Conservation (phyloP, 805 yeast genomes). For the Candida silvicultrix region DNA sequence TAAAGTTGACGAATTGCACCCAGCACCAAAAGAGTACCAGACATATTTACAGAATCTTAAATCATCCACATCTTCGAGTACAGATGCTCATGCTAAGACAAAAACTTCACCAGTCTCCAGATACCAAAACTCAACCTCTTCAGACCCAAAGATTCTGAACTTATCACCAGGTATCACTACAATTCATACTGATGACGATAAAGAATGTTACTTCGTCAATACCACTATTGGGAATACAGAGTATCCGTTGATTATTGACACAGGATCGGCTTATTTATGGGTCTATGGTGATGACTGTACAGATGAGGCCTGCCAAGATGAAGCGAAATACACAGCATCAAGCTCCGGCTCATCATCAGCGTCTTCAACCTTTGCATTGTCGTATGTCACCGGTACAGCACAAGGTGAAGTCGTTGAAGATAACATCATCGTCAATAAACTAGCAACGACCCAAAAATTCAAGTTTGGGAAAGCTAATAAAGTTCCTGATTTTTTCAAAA, state of each 20-base stretch:
- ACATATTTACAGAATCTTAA: background rate
- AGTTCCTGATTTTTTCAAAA: conserved; percentile 47
- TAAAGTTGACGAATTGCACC: background rate
- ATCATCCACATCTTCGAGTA: background rate
- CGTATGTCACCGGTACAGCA: conserved; percentile 49
- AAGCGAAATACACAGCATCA: conserved; percentile 24
- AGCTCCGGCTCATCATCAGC: conserved; percentile 11
- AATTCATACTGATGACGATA: conserved; percentile 20
- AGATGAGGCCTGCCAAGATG: conserved; percentile 33
- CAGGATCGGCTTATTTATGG: conserved; percentile 64
- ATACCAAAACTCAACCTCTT: background rate
- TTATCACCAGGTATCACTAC: conserved; percentile 23
- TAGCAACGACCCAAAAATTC: conserved; percentile 31
- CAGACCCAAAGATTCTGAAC: conserved; percentile 14
- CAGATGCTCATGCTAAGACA: background rate
- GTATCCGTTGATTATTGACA: conserved; percentile 52
- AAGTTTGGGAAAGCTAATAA: conserved; percentile 46
- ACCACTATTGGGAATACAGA: conserved; percentile 33
- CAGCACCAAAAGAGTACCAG: background rate
- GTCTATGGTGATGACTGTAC: conserved; percentile 48
- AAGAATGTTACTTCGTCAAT: conserved; percentile 33
- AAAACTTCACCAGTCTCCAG: background rate
- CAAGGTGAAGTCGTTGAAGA: conserved; percentile 40
- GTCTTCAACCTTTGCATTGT: conserved; percentile 35
- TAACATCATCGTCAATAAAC: conserved; percentile 23